phyloP scores from a whole-genome alignment of 2,329 filamentous ascomycete genomes.

The Xylariaceae sp. region DNA sequence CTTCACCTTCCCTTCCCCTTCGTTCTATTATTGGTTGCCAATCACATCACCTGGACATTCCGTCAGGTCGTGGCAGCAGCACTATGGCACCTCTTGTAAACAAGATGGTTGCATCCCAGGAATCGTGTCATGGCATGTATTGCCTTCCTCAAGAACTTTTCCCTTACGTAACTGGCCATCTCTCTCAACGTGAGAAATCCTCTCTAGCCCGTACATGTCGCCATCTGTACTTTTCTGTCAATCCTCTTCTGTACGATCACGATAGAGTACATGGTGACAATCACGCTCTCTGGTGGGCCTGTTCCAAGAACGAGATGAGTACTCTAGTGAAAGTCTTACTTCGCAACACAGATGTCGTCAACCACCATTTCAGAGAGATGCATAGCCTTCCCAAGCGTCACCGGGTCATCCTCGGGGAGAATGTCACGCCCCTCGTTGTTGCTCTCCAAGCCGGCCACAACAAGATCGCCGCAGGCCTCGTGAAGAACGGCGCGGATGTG shows the following conservation, averaged over 20 bases:
- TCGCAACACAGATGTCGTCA: neutral
- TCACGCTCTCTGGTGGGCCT: constrained; percentile 15
- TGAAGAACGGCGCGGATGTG: constrained; percentile 1
- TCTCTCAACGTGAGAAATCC: constrained; percentile 7
- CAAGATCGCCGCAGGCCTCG: neutral
- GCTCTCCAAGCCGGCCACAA: neutral
- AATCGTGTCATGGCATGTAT: neutral
- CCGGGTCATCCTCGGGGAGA: neutral
- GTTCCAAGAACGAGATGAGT: neutral
- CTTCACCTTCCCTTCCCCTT: no score
- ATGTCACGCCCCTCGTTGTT: constrained; percentile 2
- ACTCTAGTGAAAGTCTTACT: neutral
- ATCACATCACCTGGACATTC: neutral
- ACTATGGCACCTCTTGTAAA: neutral
- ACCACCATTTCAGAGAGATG: constrained; percentile 1
- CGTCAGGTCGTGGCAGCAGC: neutral
- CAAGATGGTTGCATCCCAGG: neutral
- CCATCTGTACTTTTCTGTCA: neutral
- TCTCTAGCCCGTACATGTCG: constrained; percentile 4
- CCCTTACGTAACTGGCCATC: neutral
- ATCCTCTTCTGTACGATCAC: neutral
- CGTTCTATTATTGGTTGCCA: no score
- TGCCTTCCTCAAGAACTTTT: constrained; percentile 4
- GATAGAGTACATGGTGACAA: constrained; percentile 5
- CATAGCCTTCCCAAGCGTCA: neutral